Conservation (phyloP, 345 rosid species). For the Gossypium bickii region DNA sequence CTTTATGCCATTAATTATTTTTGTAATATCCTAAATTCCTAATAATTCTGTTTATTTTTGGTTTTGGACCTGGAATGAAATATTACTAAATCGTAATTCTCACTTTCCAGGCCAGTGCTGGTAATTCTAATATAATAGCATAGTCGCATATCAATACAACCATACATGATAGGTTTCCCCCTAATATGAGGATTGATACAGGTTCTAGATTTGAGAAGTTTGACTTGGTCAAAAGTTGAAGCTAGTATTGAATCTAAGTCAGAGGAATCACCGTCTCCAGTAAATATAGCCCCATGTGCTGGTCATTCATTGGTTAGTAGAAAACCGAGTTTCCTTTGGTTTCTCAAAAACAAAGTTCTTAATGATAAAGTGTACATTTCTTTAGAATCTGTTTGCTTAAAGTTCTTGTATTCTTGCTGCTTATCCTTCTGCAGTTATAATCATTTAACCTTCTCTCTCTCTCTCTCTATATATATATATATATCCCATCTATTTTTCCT, state of each 20-base stretch:
- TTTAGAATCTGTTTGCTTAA: conserved; percentile 18
- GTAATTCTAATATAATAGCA: background rate
- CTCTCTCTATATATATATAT: background rate
- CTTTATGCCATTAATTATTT: background rate
- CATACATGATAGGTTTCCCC: conserved; percentile 6
- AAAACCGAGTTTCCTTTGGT: conserved; percentile 13
- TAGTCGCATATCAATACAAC: background rate
- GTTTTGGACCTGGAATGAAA: background rate
- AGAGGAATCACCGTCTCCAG: conserved; percentile 44
- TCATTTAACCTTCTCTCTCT: background rate
- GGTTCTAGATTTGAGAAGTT: conserved; percentile 92
- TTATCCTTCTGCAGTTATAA: conserved; percentile 17
- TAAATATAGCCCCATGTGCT: conserved; percentile 68
- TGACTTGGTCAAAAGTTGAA: conserved; percentile 95
- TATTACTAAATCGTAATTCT: background rate
- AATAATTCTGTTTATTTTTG: background rate
- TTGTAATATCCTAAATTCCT: background rate
- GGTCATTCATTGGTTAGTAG: conserved; percentile 95
- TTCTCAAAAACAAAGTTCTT: conserved; percentile 21
- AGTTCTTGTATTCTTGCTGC: conserved; percentile 21
- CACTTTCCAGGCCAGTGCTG: background rate
- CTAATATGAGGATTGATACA: conserved; percentile 36
- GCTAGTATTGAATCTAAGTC: conserved; percentile 55
- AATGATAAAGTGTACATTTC: conserved; percentile 17
- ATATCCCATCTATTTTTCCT: conserved; percentile 18